Evolutionary conservation across 306 rosid species (phyloP), one percentile per base, ranked within the genome.

Genomic region (Begonia loranthoides): DNA sequence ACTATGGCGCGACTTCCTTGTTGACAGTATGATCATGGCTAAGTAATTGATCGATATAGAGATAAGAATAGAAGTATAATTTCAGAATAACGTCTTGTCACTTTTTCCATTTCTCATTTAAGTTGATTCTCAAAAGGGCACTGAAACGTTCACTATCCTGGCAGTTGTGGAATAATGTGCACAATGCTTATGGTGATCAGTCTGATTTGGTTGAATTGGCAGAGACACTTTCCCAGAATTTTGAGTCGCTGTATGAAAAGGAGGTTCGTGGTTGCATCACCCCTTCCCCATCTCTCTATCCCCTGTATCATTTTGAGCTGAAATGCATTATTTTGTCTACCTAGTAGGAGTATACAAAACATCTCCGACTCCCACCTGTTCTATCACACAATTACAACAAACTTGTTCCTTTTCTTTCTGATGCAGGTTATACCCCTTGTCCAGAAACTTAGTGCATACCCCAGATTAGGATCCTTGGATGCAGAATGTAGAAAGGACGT

Each of bases 101-200:
- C 9, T 28, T 28, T 28, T 24, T 28, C 5, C 9, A 28, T 28
- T 28, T 28, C 4, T 28, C 36, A 28, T 28, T 28, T 28, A 28
- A 28, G 5, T 28, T 28, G 6, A 28, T 28, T 28, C 36, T 28
- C 36, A 28, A 4, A 7, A 28, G 36, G 4, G 36, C 9, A 28
- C 36, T 28, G 36, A 28, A 2, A 3, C 36, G 36, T 61, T 38
- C 34, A 41, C 62, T 72, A 58, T 55, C 46, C 45, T 73, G 74
- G 76, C 96, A 92, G 99, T 72, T 92, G 33, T 92, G 99, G 99
- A 80, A 73, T 64, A 80, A 65, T 77, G 72, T 92, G 51, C 87
- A 65, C 52, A 74, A 67, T 78, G 99, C 93, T 56, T 92, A 72
- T 69, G 84, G 76, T 14, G 99, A 92, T 70, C 88, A 92, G 73